Evolutionary conservation across 108 stramenopile genomes (phyloP), one percentile per base, ranked within the genome.

Genomic region (Cyclostephanos tholiformis): DNA sequence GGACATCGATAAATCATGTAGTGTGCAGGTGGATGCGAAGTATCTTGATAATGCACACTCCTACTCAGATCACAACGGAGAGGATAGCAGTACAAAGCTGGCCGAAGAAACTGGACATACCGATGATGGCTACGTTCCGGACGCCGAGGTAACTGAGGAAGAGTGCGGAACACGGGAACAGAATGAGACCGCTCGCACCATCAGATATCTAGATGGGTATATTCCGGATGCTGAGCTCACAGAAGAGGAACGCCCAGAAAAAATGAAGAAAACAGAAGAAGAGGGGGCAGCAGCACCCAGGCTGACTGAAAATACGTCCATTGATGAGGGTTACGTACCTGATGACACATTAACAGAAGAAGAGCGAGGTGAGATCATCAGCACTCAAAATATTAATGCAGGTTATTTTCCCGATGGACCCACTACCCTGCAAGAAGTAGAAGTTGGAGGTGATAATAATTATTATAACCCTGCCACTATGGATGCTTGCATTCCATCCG

Each of bases 91-190:
- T 39, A 22, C 35, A 62, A 41, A 62, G 36, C 10, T 22, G 36
- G 61, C 41, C 8, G 61, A 64, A 50, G 49, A 63, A 46, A 20
- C 13, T 39, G 61, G 63, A 35, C 36, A 49, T 48, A 59, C 70
- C n/a, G 78, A 79, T 57, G 78, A 79, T 65, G 78, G 78, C 32
- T 79, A 79, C 38, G 56, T 57, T 10, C 75, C 75, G 8, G 81
- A 82, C 62, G 81, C 74, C 16, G 74, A 81, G 51, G 74, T 59
- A 7, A 68, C 72, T 9, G 80, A 82, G 67, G 81, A 70, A 46
- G 75, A 75, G 30, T 12, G 36, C 2, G 14, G 70, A 1, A 30
- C 62, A 7, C 32, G 36, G 7, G 59, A 38, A 32, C 53, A 62
- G 43, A 30, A 41, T 27, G 41, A 50, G 0, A 25, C 19, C 38